Percentiles rank a stretch among this genome's conserved stretches.
Conservation (phyloP, 768 basidiomycete genomes). For the Nidularia sp. region DNA sequence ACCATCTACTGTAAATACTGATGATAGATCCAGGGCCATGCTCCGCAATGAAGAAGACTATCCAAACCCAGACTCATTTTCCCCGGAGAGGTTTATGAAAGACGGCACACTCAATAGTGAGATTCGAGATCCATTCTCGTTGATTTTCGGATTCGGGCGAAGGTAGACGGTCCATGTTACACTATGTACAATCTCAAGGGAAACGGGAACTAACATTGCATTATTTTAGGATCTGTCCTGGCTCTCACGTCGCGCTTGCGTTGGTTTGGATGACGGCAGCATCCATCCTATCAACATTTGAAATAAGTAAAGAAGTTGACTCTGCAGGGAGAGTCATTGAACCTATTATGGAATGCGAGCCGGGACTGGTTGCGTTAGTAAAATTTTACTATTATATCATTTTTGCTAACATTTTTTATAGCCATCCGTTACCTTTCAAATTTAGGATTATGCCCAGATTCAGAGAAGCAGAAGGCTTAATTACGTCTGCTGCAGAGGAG, state of each 20-base stretch:
- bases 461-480: no score
- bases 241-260: background rate
- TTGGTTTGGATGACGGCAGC: background rate
- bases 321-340: no score
- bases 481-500: no score
- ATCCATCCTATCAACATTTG: background rate
- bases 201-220: no score
- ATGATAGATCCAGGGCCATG: conserved; percentile 11
- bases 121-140: background rate
- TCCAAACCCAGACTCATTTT: conserved; percentile 9
- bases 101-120: background rate
- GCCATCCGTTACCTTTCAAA: no score
- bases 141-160: conserved; percentile 1
- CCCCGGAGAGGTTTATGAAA: conserved; percentile 14
- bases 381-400: no score
- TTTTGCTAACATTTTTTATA: no score
- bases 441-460: no score
- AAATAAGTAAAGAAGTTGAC: background rate
- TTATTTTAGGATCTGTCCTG: conserved; percentile 1
- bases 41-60: conserved; percentile 1
- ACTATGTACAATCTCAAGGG: no score
- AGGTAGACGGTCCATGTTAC: background rate
- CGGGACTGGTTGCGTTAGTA: no score
- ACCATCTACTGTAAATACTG: background rate
- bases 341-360: no score